Evolutionary conservation across 2,329 filamentous ascomycete genomes (phyloP).

Genomic region (Botrytis hyacinthi): DNA sequence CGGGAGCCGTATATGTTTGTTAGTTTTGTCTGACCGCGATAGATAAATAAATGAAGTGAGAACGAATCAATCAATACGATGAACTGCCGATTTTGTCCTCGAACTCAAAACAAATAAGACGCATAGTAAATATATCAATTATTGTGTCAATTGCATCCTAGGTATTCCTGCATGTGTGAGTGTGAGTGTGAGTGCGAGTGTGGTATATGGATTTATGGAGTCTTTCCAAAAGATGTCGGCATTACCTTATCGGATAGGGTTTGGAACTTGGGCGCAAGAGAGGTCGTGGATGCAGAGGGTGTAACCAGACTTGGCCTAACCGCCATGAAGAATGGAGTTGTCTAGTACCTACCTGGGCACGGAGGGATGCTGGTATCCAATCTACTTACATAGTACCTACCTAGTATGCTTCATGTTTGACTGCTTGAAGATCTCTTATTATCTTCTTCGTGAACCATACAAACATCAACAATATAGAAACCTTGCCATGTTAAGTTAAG

Average conservation of each 20-base stretch:
- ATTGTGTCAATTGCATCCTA: background rate
- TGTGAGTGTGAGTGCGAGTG: background rate
- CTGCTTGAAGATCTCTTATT: background rate
- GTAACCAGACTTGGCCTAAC: background rate
- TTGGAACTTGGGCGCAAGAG: background rate
- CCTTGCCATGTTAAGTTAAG: background rate
- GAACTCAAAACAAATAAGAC: background rate
- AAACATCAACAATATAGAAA: background rate
- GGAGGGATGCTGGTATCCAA: background rate
- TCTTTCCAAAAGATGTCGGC: background rate
- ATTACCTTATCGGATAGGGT: background rate
- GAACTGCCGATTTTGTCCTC: background rate
- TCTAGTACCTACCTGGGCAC: background rate
- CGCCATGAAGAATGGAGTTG: background rate
- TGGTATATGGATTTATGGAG: background rate
- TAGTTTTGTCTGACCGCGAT: background rate
- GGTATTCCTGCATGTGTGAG: background rate
- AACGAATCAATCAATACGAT: background rate
- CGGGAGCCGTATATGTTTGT: background rate
- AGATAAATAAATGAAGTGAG: background rate
- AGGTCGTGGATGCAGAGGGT: background rate
- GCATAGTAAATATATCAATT: background rate
- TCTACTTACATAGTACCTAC: background rate
- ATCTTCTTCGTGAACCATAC: background rate
- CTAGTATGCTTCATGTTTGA: background rate